phyloP scores from a whole-genome alignment of 1,284 basidiomycete genomes.

The Ganoderma lucidum region DNA sequence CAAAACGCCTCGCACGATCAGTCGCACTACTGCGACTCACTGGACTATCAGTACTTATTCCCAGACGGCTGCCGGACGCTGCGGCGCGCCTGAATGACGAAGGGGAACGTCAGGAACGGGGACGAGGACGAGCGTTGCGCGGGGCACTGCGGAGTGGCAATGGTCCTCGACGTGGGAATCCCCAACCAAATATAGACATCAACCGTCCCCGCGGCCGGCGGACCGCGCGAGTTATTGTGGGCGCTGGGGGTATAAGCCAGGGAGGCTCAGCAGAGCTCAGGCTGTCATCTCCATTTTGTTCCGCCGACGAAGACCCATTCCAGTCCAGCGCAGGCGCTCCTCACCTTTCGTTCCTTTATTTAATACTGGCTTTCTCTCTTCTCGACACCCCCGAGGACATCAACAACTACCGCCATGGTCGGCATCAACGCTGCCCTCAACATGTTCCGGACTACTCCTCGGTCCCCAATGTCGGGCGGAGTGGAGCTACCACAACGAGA shows the following conservation, averaged over 20 bases:
- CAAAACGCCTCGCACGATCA: conserved; percentile 7
- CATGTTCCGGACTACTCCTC: conserved; percentile 28
- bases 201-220: not conserved
- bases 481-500: conserved; percentile 41
- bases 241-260: not conserved
- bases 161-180: not conserved
- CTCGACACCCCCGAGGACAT: conserved; percentile 21
- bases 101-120: not conserved
- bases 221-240: conserved; percentile 5
- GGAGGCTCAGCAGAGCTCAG: not conserved
- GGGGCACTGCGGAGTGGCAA: not conserved
- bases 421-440: conserved; percentile 33
- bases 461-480: conserved; percentile 35
- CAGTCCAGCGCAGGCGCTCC: conserved; percentile 36
- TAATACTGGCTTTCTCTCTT: conserved; percentile 21
- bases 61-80: not conserved
- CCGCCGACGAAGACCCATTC: conserved; percentile 2
- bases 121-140: not conserved
- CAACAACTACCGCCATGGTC: conserved; percentile 29
- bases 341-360: conserved; percentile 24
- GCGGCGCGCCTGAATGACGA: conserved; percentile 1
- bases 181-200: not conserved
- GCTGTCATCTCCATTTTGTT: conserved; percentile 9
- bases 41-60: not conserved
- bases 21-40: conserved; percentile 4